A percentile compares a stretch with the other conserved stretches of the same genome.
Evolutionary conservation across 139 green algal genomes (phyloP).

Genomic region (Edaphochlamys debaryana): DNA sequence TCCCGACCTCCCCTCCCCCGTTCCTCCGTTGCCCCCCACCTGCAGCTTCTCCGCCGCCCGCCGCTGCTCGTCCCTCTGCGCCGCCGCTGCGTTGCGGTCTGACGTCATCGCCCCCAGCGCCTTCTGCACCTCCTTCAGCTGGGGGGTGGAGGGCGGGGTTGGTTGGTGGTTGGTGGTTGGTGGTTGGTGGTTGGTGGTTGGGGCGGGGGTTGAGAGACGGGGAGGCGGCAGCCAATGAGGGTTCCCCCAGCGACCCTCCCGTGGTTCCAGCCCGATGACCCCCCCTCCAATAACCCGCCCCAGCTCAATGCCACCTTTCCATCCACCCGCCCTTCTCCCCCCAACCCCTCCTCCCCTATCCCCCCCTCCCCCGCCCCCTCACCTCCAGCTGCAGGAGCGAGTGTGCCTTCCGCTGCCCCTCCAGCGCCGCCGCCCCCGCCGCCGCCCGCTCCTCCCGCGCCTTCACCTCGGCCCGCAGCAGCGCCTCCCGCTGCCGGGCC

Average conservation of each 20-base stretch:
- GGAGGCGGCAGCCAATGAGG: background rate
- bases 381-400: conserved; percentile 37
- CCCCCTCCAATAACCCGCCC: too few relatives aligned
- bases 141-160: too few relatives aligned
- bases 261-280: too few relatives aligned
- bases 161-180: too few relatives aligned
- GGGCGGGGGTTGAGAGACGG: background rate
- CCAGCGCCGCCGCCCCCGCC: conserved; percentile 26
- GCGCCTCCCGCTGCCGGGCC: conserved; percentile 27
- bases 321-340: too few relatives aligned
- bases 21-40: background rate
- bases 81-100: background rate
- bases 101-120: conserved; percentile 4
- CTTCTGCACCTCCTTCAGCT: conserved; percentile 50
- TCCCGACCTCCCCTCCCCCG: too few relatives aligned
- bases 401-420: background rate
- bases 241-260: too few relatives aligned
- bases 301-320: too few relatives aligned
- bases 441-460: conserved; percentile 1
- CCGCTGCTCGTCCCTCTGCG: conserved; percentile 22
- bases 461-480: conserved; percentile 8
- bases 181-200: too few relatives aligned
- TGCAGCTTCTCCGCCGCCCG: conserved; percentile 17
- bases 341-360: too few relatives aligned
- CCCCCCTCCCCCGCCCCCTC: background rate